Evolutionary conservation across 495 filamentous ascomycete genomes (phyloP).

Genomic region (Xylaria scruposa): DNA sequence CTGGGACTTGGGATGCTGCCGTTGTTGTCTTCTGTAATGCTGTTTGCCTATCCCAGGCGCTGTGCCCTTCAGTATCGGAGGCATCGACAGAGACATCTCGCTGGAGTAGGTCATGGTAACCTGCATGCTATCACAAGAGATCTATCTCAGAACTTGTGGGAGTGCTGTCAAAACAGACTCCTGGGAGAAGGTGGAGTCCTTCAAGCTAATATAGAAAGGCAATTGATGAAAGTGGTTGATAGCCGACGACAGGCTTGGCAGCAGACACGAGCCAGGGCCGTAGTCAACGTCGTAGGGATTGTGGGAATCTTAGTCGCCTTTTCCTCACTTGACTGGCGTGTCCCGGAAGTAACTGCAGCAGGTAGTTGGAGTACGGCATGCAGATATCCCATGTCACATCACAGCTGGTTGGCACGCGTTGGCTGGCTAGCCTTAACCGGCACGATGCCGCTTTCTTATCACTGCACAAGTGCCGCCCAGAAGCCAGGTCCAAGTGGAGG

Average conservation of each 20-base stretch:
- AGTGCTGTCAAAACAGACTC: background rate
- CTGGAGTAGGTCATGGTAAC: constrained; percentile 35
- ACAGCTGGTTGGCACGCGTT: constrained; percentile 22
- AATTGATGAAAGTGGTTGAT: constrained; percentile 2
- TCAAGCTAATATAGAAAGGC: background rate
- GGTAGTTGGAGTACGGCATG: constrained; percentile 21
- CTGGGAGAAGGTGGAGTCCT: background rate
- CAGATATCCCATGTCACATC: constrained; percentile 29
- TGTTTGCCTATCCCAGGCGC: constrained; percentile 31
- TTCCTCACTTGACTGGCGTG: constrained; percentile 19
- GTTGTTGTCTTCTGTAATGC: constrained; percentile 22
- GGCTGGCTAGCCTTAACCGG: constrained; percentile 14
- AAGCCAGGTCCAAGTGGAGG: background rate
- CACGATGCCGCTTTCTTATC: constrained; percentile 8
- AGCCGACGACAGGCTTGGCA: constrained; percentile 7
- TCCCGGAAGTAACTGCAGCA: constrained; percentile 13
- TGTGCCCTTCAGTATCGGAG: constrained; percentile 10
- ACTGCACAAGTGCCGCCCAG: constrained; percentile 13
- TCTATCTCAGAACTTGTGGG: background rate
- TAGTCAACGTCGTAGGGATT: constrained; percentile 17
- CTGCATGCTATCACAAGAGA: constrained; percentile 25
- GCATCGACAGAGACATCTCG: constrained; percentile 18
- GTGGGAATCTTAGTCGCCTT: constrained; percentile 12
- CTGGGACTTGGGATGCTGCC: constrained; percentile 43
- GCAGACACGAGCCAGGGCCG: constrained; percentile 19